A percentile compares a stretch with the other conserved stretches of the same genome.
Evolutionary conservation across 768 basidiomycete species (phyloP).

Genomic region (Tylopilus sp.): DNA sequence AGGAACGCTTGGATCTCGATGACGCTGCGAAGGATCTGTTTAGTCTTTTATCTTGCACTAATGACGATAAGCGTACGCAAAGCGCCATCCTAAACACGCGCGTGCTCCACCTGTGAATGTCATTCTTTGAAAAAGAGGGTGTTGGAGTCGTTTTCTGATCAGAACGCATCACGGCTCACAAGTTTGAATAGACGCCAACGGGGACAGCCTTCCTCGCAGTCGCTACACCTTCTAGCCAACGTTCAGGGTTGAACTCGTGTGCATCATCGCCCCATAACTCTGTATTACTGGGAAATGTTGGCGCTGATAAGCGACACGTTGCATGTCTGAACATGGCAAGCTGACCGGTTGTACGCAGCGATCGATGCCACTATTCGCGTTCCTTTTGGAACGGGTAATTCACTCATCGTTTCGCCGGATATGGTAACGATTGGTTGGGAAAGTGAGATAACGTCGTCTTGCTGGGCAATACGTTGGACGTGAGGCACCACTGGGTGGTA

Average conservation of each 20-base stretch:
- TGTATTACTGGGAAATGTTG: conserved; percentile 15
- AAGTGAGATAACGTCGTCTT: conserved; percentile 59
- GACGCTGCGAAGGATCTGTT: conserved; percentile 28
- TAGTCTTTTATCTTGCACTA: neutral
- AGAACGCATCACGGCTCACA: conserved; percentile 16
- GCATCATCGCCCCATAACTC: conserved; percentile 33
- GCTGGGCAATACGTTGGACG: conserved; percentile 47
- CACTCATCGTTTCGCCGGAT: conserved; percentile 40
- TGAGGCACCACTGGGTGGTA: conserved; percentile 50
- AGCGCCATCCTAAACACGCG: conserved; percentile 32
- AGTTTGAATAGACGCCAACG: conserved; percentile 28
- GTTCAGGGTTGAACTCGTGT: conserved; percentile 29
- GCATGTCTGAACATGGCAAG: neutral
- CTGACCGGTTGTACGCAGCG: conserved; percentile 52
- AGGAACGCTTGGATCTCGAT: conserved; percentile 58
- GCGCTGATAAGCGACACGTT: neutral
- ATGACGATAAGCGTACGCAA: conserved; percentile 22
- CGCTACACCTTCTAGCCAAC: conserved; percentile 22
- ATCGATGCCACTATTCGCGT: conserved; percentile 51
- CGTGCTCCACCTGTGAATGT: conserved; percentile 26
- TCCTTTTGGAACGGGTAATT: conserved; percentile 49
- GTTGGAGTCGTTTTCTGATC: neutral
- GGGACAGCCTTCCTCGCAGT: conserved; percentile 17
- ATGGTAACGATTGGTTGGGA: conserved; percentile 47
- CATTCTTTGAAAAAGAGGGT: conserved; percentile 12